Base-by-base conservation (phyloP, 208 protist species). In the Acanthamoeba royreba region DNA sequence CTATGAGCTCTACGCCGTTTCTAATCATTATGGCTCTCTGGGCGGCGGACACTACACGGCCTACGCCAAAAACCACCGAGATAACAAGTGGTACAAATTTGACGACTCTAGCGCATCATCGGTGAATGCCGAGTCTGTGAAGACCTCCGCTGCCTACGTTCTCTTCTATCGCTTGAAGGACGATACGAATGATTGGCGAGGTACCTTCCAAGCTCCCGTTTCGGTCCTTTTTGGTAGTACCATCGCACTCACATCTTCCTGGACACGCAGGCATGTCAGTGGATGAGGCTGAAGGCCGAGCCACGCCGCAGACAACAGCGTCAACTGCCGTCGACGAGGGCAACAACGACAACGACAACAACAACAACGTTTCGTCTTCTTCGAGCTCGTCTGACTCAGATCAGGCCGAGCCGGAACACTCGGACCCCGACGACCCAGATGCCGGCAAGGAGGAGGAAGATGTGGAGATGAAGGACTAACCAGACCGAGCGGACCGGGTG, bases 1-100 rank as follows among this genome's bases (percentile, higher is more conserved):
- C 28, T 97, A 97, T 63, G 96, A 97, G 35, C 58, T 97, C 17
- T 97, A 93, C 90, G 96, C 96, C 2, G 91, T 97, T 0, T 95
- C 93, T 4, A 97, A 97, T 47, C 97, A 97, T 47, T 95, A 72
- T 35, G 97, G 97, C 35, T 66, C 72, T 15, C 42, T 97, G 7
- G 74, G 85, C n/a, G 95, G 95, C 61, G 96, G 96, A 15, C 96
- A 97, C 90, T 97, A 97, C 90, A 97, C 95, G 58, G 95, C 96
- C 38, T 95, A 96, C 88, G 83, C 53, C 93, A 95, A 94, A 55
- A 94, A 94, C 66, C 85, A 88, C 28, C 40, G 81, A 25, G 88
- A 92, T 11, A 58, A 88, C 49, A 89, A 96, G 87, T 97, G 95
- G 95, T 94, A 94, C 43, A 92, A 94, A 33, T 97, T 97, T 85